A percentile compares a stretch with the other conserved stretches of the same genome.
Conservation (phyloP, 2,329 filamentous ascomycete genomes). For the Aspergillus terreus region DNA sequence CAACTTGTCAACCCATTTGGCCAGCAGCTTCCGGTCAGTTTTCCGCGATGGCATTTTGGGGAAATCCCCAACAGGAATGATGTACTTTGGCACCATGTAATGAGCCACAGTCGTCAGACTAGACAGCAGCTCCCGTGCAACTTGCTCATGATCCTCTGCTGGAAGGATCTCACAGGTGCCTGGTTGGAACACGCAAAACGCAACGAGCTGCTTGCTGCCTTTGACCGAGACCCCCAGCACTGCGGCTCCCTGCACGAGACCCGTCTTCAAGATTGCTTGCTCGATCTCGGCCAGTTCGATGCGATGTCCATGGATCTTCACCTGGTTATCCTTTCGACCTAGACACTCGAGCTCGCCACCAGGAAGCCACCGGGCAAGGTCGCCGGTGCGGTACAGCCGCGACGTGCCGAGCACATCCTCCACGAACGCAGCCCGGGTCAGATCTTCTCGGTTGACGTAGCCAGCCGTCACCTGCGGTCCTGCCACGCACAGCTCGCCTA, state of each 20-base stretch:
- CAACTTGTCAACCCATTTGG: background rate
- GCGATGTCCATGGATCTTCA: conserved; percentile 53
- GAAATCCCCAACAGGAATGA: background rate
- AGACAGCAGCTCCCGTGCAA: background rate
- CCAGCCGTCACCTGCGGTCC: conserved; percentile 14
- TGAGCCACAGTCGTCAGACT: background rate
- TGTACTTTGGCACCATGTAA: background rate
- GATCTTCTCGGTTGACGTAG: conserved; percentile 14
- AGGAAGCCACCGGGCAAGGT: conserved; percentile 16
- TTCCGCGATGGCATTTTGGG: background rate
- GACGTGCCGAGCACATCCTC: background rate
- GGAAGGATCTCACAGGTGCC: background rate
- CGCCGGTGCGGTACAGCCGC: conserved; percentile 16
- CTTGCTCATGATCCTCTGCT: background rate
- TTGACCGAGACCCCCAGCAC: background rate
- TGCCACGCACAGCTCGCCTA: conserved; percentile 14
- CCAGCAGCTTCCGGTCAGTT: background rate
- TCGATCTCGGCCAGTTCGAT: conserved; percentile 50
- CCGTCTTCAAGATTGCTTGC: conserved; percentile 1
- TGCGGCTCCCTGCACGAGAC: background rate
- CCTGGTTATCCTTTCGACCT: conserved; percentile 58
- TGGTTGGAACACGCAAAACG: background rate
- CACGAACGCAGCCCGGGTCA: conserved; percentile 11
- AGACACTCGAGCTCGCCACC: conserved; percentile 25
- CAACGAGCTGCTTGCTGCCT: background rate